Evolutionary conservation across 2,329 filamentous ascomycete genomes (phyloP).

Genomic region (Botrytis porri): DNA sequence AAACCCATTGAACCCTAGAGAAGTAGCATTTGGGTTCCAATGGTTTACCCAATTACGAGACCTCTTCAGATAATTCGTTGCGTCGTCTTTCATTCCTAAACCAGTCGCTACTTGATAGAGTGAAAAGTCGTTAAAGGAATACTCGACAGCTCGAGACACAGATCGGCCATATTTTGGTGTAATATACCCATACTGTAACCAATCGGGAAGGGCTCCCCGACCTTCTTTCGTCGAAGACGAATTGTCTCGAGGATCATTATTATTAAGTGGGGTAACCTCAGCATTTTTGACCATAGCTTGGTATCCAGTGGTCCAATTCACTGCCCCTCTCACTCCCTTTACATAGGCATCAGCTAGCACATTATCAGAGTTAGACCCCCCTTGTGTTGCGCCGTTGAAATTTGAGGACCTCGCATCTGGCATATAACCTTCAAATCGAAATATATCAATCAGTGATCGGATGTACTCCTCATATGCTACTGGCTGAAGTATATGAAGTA

Average conservation of each 20-base stretch:
- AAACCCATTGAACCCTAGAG: slow-evolving; percentile 62
- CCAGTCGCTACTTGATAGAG: slow-evolving; percentile 63
- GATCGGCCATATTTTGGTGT: slow-evolving; percentile 60
- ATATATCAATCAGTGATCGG: slow-evolving; percentile 65
- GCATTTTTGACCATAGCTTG: slow-evolving; percentile 64
- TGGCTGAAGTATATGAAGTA: slow-evolving; percentile 65
- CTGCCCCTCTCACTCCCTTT: slow-evolving; percentile 58
- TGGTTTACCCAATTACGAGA: slow-evolving; percentile 72
- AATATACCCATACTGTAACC: slow-evolving; percentile 63
- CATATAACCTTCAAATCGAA: slow-evolving; percentile 60
- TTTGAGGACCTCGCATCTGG: slow-evolving; percentile 66
- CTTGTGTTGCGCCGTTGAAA: slow-evolving; percentile 66
- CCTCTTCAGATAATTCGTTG: slow-evolving; percentile 57
- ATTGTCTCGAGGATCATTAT: slow-evolving; percentile 49
- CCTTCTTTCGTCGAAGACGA: slow-evolving; percentile 66
- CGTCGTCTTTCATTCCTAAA: slow-evolving; percentile 56
- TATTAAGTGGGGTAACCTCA: slow-evolving; percentile 58
- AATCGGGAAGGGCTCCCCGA: slow-evolving; percentile 66
- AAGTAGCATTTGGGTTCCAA: slow-evolving; percentile 58
- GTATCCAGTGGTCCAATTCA: slow-evolving; percentile 63
- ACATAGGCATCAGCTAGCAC: slow-evolving; percentile 70
- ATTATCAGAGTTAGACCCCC: slow-evolving; percentile 68
- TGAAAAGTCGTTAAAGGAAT: slow-evolving; percentile 66
- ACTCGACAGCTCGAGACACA: slow-evolving; percentile 65
- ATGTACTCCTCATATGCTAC: slow-evolving; percentile 61